Evolutionary conservation across 768 basidiomycete genomes (phyloP).

Genomic region (Lactarius psammicola): DNA sequence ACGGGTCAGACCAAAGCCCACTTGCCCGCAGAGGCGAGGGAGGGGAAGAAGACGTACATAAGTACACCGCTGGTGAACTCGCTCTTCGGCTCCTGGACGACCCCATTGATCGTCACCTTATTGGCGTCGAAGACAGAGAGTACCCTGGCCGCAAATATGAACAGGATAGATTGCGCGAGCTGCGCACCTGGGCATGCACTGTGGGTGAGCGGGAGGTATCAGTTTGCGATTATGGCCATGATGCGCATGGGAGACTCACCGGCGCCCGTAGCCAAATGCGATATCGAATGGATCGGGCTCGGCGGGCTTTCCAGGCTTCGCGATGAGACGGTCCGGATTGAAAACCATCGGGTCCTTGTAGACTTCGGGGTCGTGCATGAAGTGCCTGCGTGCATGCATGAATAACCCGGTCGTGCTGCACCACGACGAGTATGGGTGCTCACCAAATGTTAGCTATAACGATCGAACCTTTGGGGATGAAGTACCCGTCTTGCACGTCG

Average conservation of each 20-base stretch:
- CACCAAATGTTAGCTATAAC: conserved; percentile 40
- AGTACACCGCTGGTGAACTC: conserved; percentile 26
- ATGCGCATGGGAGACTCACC: conserved; percentile 22
- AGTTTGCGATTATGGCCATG: background rate
- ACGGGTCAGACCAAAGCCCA: background rate
- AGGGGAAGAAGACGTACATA: conserved; percentile 11
- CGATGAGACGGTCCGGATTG: conserved; percentile 36
- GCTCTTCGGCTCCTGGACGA: conserved; percentile 26
- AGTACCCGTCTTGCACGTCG: conserved; percentile 40
- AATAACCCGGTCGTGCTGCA: background rate
- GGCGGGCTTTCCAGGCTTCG: conserved; percentile 21
- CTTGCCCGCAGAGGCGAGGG: background rate
- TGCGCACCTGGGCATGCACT: conserved; percentile 29
- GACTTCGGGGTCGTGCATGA: conserved; percentile 34
- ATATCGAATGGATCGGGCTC: conserved; percentile 29
- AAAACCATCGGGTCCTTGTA: conserved; percentile 34
- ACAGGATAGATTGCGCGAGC: conserved; percentile 29
- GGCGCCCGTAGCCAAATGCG: conserved; percentile 34
- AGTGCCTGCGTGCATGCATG: conserved; percentile 28
- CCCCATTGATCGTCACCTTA: conserved; percentile 22
- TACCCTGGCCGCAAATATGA: conserved; percentile 25
- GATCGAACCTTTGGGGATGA: conserved; percentile 41
- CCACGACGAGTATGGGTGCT: background rate
- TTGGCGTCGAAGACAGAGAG: conserved; percentile 29
- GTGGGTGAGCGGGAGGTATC: no score